Conservation (phyloP, 1,284 basidiomycete species). For the Apiotrichum laibachii region DNA sequence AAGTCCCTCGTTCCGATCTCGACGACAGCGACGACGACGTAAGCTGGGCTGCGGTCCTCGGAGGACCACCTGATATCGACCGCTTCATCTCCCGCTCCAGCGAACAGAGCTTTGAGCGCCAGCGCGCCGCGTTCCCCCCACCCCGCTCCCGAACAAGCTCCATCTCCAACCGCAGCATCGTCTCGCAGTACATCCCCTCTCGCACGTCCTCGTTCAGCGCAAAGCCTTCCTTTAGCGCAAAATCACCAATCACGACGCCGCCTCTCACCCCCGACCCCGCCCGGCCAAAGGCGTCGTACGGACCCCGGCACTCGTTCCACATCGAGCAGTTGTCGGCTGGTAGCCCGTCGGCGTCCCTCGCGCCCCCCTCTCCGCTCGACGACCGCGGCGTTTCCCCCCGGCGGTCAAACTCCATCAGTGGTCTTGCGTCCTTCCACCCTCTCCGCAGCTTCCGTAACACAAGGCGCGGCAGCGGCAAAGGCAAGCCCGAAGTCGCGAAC, state of each 20-base stretch:
- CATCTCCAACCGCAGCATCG: neutral
- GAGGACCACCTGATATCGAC: neutral
- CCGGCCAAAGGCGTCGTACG: neutral
- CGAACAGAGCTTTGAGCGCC: slow-evolving; percentile 1
- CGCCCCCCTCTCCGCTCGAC: neutral
- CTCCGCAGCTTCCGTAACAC: slow-evolving; percentile 5
- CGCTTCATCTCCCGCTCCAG: neutral
- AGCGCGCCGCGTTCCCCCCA: slow-evolving; percentile 2
- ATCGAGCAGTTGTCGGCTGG: neutral
- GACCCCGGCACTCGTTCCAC: slow-evolving; percentile 1
- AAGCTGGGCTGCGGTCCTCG: neutral
- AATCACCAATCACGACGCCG: neutral
- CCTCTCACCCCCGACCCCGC: neutral
- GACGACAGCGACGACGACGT: neutral
- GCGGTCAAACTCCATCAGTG: neutral
- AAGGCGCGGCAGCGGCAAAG: neutral
- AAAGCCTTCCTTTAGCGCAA: neutral
- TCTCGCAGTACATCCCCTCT: neutral
- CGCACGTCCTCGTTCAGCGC: neutral
- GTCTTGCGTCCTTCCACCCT: neutral
- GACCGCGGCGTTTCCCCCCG: neutral
- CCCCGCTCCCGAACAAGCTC: neutral
- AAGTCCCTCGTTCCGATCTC: neutral
- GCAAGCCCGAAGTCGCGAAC: neutral
- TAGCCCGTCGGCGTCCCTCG: neutral